Evolutionary conservation across 805 yeast genomes (phyloP).

Genomic region (Pichia scutulata): DNA sequence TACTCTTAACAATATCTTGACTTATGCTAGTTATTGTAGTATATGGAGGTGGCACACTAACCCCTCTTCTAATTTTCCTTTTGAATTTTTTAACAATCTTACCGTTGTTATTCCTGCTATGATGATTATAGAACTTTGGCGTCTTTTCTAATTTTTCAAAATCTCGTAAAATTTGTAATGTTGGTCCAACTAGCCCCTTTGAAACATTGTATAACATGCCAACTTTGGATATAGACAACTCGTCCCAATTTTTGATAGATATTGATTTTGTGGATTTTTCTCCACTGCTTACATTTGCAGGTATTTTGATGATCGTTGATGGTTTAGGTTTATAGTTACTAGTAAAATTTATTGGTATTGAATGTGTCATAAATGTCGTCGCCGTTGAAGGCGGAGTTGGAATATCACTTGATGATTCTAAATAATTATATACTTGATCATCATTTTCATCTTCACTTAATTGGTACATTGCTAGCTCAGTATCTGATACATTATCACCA

Average conservation of each 20-base stretch:
- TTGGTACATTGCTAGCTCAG: not conserved
- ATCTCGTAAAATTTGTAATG: slow-evolving; percentile 2
- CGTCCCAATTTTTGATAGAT: slow-evolving; percentile 17
- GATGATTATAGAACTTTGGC: too few relatives aligned
- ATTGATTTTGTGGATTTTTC: not conserved
- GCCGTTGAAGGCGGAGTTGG: too few relatives aligned
- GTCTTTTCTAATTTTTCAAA: slow-evolving; percentile 1
- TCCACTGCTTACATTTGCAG: not conserved
- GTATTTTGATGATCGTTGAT: not conserved
- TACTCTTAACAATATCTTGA: too few relatives aligned
- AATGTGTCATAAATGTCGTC: not conserved
- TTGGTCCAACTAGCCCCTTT: slow-evolving; percentile 6
- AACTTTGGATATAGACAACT: slow-evolving; percentile 22
- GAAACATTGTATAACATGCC: slow-evolving; percentile 23
- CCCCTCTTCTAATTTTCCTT: not conserved
- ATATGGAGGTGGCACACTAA: not conserved
- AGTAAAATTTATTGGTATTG: slow-evolving; percentile 2
- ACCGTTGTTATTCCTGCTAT: not conserved
- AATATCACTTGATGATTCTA: too few relatives aligned
- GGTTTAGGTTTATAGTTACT: slow-evolving; percentile 1
- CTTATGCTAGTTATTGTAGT: not conserved
- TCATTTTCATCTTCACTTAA: not conserved
- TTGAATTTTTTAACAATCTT: not conserved
- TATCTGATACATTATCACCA: not conserved
- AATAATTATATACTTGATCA: not conserved